Conservation (phyloP, 768 basidiomycete genomes). For the Agrocybe chaxingu region DNA sequence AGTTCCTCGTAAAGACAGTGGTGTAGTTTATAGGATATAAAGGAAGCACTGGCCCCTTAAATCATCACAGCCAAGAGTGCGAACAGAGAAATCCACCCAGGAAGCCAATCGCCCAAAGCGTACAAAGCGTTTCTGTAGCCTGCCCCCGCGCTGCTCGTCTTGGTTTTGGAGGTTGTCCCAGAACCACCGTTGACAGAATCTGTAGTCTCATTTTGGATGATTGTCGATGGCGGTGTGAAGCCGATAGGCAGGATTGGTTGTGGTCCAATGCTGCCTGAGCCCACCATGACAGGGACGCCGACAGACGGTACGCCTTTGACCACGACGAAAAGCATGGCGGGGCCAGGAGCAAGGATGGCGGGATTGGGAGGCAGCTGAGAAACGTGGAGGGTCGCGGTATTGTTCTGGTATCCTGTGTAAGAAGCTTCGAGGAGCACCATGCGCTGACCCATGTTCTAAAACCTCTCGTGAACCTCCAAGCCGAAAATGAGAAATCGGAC, state of each 20-base stretch:
- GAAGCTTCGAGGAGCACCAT: slow-evolving; percentile 61
- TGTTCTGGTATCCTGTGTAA: slow-evolving; percentile 56
- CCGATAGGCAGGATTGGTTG: slow-evolving; percentile 41
- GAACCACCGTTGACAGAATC: background rate
- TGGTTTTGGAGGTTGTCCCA: background rate
- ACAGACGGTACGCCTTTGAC: slow-evolving; percentile 74
- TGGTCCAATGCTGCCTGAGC: slow-evolving; percentile 61
- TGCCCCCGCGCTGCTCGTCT: too few relatives aligned
- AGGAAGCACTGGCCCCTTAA: too few relatives aligned
- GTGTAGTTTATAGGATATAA: too few relatives aligned
- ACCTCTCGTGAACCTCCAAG: background rate
- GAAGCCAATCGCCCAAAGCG: too few relatives aligned
- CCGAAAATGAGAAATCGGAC: background rate
- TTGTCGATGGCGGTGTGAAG: slow-evolving; percentile 30
- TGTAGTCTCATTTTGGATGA: slow-evolving; percentile 9
- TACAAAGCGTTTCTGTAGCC: too few relatives aligned
- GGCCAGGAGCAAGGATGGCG: slow-evolving; percentile 65
- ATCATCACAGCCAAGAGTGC: too few relatives aligned
- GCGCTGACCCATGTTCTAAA: slow-evolving; percentile 70
- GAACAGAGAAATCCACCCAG: too few relatives aligned
- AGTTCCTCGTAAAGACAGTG: too few relatives aligned
- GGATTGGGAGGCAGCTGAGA: slow-evolving; percentile 74
- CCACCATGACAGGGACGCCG: slow-evolving; percentile 71
- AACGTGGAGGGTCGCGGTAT: slow-evolving; percentile 56
- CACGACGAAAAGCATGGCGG: slow-evolving; percentile 69